phyloP scores from a whole-genome alignment of 768 basidiomycete species.

The Lactifluus pinguis region DNA sequence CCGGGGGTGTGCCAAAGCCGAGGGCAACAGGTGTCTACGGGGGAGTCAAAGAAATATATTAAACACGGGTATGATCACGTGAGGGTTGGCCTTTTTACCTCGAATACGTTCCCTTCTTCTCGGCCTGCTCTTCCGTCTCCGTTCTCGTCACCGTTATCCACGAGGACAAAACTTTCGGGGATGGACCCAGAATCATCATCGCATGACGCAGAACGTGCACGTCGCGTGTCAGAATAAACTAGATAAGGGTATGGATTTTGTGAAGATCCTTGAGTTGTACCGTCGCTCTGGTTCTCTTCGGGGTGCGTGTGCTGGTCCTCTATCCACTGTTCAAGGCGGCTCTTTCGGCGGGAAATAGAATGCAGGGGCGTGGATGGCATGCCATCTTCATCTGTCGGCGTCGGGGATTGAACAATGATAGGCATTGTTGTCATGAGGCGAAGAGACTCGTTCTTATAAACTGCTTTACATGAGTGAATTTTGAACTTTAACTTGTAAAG shows the following conservation, averaged over 20 bases:
- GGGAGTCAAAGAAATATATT: slow-evolving; percentile 6
- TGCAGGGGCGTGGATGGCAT: slow-evolving; percentile 16
- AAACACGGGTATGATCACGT: slow-evolving; percentile 10
- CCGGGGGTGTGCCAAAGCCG: slow-evolving; percentile 22
- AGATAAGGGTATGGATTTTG: slow-evolving; percentile 33
- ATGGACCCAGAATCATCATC: slow-evolving; percentile 29
- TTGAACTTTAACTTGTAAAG: not conserved
- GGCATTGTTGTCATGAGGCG: slow-evolving; percentile 9
- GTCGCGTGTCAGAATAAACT: slow-evolving; percentile 31
- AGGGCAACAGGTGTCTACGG: slow-evolving; percentile 16
- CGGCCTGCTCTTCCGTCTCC: slow-evolving; percentile 2
- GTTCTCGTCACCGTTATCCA: slow-evolving; percentile 27
- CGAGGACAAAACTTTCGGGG: slow-evolving; percentile 34
- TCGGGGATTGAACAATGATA: slow-evolving; percentile 17
- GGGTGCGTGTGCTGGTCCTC: slow-evolving; percentile 30
- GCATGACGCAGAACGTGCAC: slow-evolving; percentile 23
- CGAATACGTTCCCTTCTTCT: slow-evolving; percentile 4
- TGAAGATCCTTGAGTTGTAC: slow-evolving; percentile 20
- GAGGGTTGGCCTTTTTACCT: not conserved
- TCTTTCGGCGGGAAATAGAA: slow-evolving; percentile 30
- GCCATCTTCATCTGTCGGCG: slow-evolving; percentile 17
- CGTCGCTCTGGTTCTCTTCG: slow-evolving; percentile 18
- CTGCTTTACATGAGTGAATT: not conserved
- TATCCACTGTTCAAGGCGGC: slow-evolving; percentile 38
- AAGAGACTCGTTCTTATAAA: not conserved